phyloP scores from a whole-genome alignment of 2,329 filamentous ascomycete species.

The Microsporum ferrugineum region DNA sequence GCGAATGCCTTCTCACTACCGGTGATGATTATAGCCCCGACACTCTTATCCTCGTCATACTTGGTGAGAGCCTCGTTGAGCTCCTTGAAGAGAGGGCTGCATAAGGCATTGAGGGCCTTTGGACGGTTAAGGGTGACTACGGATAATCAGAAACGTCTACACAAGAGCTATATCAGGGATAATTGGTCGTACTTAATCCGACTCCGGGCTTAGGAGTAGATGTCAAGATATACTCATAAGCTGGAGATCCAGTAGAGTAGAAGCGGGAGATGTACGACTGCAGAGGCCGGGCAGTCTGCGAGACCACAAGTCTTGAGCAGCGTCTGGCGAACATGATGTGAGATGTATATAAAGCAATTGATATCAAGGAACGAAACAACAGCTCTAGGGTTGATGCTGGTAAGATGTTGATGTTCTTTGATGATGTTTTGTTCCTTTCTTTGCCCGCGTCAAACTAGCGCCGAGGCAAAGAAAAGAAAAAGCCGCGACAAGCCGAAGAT shows the following conservation, averaged over 20 bases:
- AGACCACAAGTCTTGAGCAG: slow-evolving; percentile 50
- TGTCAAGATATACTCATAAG: slow-evolving; percentile 72
- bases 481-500: not conserved
- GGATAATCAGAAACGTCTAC: not conserved
- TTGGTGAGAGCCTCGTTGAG: slow-evolving; percentile 65
- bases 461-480: not conserved
- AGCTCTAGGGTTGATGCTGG: not conserved
- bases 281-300: slow-evolving; percentile 36
- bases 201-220: slow-evolving; percentile 80
- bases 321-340: slow-evolving; percentile 34
- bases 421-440: too few relatives aligned
- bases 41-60: slow-evolving; percentile 57
- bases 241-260: slow-evolving; percentile 34
- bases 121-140: slow-evolving; percentile 86
- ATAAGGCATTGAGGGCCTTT: slow-evolving; percentile 89
- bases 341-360: not conserved
- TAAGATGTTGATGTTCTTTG: not conserved
- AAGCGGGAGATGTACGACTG: slow-evolving; percentile 25
- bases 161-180: not conserved
- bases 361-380: not conserved
- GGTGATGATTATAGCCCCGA: slow-evolving; percentile 71
- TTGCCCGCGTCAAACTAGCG: not conserved
- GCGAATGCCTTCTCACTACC: slow-evolving; percentile 86
- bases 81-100: slow-evolving; percentile 79
- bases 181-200: slow-evolving; percentile 56